Percentiles rank a stretch among this genome's conserved stretches.
Evolutionary conservation across 768 basidiomycete genomes (phyloP).

Genomic region (Candolleomyces aberdarensis): DNA sequence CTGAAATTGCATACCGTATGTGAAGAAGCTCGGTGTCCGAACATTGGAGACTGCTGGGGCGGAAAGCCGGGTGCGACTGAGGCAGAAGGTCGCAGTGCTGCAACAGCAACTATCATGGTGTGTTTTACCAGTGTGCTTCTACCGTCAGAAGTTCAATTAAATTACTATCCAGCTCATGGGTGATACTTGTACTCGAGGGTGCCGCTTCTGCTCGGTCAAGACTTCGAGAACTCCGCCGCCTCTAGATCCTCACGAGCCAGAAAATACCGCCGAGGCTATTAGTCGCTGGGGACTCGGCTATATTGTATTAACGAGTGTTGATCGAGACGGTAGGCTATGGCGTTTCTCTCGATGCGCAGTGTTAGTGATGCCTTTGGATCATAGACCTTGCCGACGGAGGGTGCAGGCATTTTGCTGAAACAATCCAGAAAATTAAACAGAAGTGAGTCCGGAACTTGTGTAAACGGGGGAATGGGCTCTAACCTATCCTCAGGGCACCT

Average conservation of each 20-base stretch:
- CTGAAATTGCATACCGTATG: slow-evolving; percentile 94
- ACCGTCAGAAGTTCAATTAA: slow-evolving; percentile 1
- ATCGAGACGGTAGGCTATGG: slow-evolving; percentile 78
- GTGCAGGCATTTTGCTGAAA: slow-evolving; percentile 91
- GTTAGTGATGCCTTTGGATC: slow-evolving; percentile 1
- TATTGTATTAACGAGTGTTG: slow-evolving; percentile 95
- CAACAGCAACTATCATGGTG: slow-evolving; percentile 99
- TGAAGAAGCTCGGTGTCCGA: slow-evolving; percentile 97
- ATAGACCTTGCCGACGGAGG: slow-evolving; percentile 91
- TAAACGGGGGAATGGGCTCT: neutral
- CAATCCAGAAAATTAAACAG: slow-evolving; percentile 92
- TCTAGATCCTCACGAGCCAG: slow-evolving; percentile 93
- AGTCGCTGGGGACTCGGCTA: slow-evolving; percentile 98
- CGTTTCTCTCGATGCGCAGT: neutral
- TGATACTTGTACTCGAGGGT: slow-evolving; percentile 97
- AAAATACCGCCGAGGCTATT: slow-evolving; percentile 97
- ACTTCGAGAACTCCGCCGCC: slow-evolving; percentile 87
- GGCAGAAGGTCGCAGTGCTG: slow-evolving; percentile 72
- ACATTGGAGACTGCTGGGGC: slow-evolving; percentile 99
- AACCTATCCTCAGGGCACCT: slow-evolving; percentile 66
- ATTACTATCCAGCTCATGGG: slow-evolving; percentile 82
- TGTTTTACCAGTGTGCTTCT: slow-evolving; percentile 13
- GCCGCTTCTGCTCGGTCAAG: slow-evolving; percentile 96
- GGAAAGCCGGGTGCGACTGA: slow-evolving; percentile 67
- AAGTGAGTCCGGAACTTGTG: slow-evolving; percentile 51